A percentile compares a stretch with the other conserved stretches of the same genome.
Evolutionary conservation across 164 flowering plant species (phyloP).

Genomic region (Platanus orientalis): DNA sequence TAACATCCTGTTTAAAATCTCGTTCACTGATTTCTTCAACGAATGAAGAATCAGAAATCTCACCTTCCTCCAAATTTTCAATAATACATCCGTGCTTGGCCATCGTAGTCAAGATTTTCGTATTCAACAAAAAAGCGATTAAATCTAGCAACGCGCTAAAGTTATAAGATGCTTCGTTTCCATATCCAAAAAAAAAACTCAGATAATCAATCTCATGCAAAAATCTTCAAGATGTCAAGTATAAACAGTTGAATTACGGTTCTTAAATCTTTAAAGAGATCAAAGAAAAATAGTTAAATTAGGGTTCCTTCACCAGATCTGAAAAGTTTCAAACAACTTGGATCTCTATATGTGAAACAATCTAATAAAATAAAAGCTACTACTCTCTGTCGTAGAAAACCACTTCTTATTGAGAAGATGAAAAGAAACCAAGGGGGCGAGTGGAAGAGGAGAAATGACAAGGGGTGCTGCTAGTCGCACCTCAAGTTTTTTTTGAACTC

Average conservation of each 20-base stretch:
- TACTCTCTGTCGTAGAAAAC: too few relatives aligned
- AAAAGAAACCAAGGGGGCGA: too few relatives aligned
- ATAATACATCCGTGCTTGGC: conserved; percentile 22
- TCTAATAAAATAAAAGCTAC: too few relatives aligned
- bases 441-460: too few relatives aligned
- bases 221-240: conserved; percentile 8
- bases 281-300: too few relatives aligned
- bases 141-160: conserved; percentile 22
- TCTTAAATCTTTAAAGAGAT: too few relatives aligned
- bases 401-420: too few relatives aligned
- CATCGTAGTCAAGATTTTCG: conserved; percentile 32
- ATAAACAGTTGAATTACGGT: too few relatives aligned
- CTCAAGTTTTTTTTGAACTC: too few relatives aligned
- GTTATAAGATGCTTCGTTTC: not conserved
- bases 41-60: conserved; percentile 67
- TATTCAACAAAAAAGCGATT: conserved; percentile 20
- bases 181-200: not conserved
- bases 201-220: too few relatives aligned
- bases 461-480: too few relatives aligned
- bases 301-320: conserved; percentile 9
- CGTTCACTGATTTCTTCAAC: conserved; percentile 57
- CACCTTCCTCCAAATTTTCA: conserved; percentile 68
- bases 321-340: not conserved
- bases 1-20: conserved; percentile 38
- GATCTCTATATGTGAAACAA: too few relatives aligned